Evolutionary conservation across 169 alveolate species (phyloP), one percentile per base, ranked within the genome.

Genomic region (Perkinsus chesapeaki): DNA sequence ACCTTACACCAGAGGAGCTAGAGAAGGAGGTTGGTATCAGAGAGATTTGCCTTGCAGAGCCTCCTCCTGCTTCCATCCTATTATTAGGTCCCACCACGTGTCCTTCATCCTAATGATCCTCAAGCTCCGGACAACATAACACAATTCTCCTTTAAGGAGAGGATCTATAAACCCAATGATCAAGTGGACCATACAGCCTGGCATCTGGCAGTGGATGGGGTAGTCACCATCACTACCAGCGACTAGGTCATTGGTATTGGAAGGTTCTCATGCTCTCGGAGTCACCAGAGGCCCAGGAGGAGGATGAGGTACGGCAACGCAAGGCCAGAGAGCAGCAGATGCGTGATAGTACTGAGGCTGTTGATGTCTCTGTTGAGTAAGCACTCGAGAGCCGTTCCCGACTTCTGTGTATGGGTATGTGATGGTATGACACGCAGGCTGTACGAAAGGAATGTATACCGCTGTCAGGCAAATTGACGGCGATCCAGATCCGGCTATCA

Each of bases 91-190:
- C 96, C 97, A 20, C 95, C 97, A 12, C 95, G 96, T 92, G 94
- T 96, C 92, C 95, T 97, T 92, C 94, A 95, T 48, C 96, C 98
- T 19, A 95, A 96, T 73, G 96, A 97, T 93, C 98, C 98, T 27
- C 95, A 96, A 60, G 98, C 98, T n/a, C 98, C 99, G 10, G 97
- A 96, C 92, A 97, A 97, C 92, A 92, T 95, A 31, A 95, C 98
- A 60, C 96, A 96, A 73, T 97, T 94, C 93, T 97, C 97, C 72
- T 96, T 95, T 94, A 95, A 95, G 91, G 97, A 96, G 31, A 94
- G 96, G 60, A 91, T 91, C 72, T 97, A 96, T 95, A 97, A 97
- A 92, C 96, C 94, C 60, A 98, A 96, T 92, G 98, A 97, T 37
- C 94, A 95, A 72, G 98, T 97, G 3, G 99, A 97, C 27, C 96